Evolutionary conservation across 2,329 filamentous ascomycete species (phyloP).

Genomic region (Colletotrichum sp.): DNA sequence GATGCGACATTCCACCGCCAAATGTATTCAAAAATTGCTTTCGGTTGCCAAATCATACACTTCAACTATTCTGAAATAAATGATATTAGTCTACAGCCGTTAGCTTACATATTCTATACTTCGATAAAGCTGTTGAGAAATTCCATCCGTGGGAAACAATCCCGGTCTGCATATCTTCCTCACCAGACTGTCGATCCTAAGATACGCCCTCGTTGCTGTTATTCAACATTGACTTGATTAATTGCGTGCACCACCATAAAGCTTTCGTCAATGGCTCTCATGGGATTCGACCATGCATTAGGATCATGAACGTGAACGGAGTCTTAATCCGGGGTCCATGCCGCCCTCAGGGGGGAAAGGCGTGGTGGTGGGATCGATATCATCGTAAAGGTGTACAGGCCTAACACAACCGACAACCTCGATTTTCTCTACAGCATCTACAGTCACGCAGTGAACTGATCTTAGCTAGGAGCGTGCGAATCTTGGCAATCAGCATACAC

Average conservation of each 20-base stretch:
- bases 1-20: too few relatives aligned
- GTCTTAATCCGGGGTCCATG: neutral
- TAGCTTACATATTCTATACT: too few relatives aligned
- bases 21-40: neutral
- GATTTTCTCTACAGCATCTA: neutral
- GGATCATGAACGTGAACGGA: neutral
- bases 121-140: neutral
- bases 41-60: neutral
- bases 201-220: fast-evolving
- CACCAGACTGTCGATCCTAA: neutral
- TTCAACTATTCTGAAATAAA: fast-evolving
- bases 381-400: neutral
- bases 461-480: fast-evolving
- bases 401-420: neutral
- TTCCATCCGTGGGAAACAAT: fast-evolving
- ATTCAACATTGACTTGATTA: neutral
- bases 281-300: neutral
- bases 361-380: fast-evolving
- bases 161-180: fast-evolving
- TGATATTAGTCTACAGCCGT: neutral
- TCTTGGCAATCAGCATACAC: fast-evolving
- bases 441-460: neutral
- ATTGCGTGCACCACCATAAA: neutral
- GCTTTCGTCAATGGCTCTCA: neutral
- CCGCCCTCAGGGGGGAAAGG: neutral